Evolutionary conservation across 306 rosid species (phyloP), one percentile per base, ranked within the genome.

Genomic region (Vigna radiata): DNA sequence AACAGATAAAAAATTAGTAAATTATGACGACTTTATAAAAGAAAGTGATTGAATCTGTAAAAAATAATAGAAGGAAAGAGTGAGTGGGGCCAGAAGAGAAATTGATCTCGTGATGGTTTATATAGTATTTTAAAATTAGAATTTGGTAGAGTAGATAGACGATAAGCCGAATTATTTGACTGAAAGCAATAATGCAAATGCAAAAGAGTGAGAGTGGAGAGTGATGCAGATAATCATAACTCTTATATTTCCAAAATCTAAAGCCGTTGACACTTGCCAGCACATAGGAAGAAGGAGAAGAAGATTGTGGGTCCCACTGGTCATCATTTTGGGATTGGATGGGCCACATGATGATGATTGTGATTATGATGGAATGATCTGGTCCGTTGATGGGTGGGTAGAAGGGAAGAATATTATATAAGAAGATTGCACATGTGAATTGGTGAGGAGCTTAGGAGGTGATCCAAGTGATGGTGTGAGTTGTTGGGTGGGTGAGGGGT

Each of bases 201-300:
- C 7, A 36, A 41, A 41, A 8, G 46, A 25, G 27, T n/a, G n/a
- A n/a, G n/a, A n/a, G n/a, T n/a, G n/a, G n/a, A n/a, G n/a, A n/a
- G n/a, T n/a, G n/a, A n/a, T n/a, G n/a, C n/a, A n/a, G n/a, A n/a
- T n/a, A n/a, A n/a, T n/a, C n/a, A 31, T 75, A 85, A 83, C 91
- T 18, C 75, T 83, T 36, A 12, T 21, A 49, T 72, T 52, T 3
- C 15, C 1, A 9, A 76, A 72, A 89, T 87, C 85, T 33, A 88
- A 85, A 83, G 88, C 89, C 88, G 90, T 88, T 87, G 90, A 85
- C 94, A 84, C 90, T 68, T 76, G 78, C 78, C 89, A 76, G 3
- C 27, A 0, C 86, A 14, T 58, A 16, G 6, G 2, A 49, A 8
- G 16, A 3, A 44, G 7, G 0, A 43, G 7, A 9, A 48, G 21